Percentiles rank a stretch among this genome's conserved stretches.
Evolutionary conservation across 2,329 filamentous ascomycete species (phyloP).

Genomic region (Claviceps purpurea): DNA sequence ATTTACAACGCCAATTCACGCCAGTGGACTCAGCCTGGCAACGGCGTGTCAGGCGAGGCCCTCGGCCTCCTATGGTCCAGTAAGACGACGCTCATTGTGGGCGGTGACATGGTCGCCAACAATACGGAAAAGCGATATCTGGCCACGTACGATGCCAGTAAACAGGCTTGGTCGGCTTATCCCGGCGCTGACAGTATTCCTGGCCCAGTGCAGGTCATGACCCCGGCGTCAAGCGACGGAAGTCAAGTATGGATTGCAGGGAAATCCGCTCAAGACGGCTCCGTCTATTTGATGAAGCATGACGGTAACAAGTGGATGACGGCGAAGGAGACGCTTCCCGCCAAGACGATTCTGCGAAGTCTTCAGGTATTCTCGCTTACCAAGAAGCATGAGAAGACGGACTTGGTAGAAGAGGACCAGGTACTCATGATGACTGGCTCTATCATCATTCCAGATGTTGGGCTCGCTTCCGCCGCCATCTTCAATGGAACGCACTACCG

Average conservation of each 20-base stretch:
- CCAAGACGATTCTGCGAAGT: conserved; percentile 57
- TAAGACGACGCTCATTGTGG: conserved; percentile 57
- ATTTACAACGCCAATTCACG: conserved; percentile 55
- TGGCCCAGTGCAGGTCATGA: conserved; percentile 66
- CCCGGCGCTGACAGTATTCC: conserved; percentile 53
- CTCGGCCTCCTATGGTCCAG: conserved; percentile 64
- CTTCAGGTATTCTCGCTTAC: conserved; percentile 70
- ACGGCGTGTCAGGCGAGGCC: conserved; percentile 56
- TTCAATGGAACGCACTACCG: conserved; percentile 71
- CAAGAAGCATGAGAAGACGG: conserved; percentile 48
- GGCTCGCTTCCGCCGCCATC: conserved; percentile 70
- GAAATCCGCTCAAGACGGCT: conserved; percentile 45
- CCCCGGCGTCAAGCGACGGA: conserved; percentile 57
- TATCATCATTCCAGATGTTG: conserved; percentile 61
- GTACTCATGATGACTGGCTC: conserved; percentile 75
- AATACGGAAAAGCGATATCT: conserved; percentile 50
- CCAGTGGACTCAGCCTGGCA: conserved; percentile 72
- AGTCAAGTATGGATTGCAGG: conserved; percentile 76
- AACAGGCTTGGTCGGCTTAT: conserved; percentile 52
- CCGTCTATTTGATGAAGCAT: conserved; percentile 70
- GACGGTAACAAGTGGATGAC: conserved; percentile 59
- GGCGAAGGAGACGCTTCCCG: conserved; percentile 48
- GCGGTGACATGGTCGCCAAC: conserved; percentile 60
- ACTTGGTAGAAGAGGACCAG: conserved; percentile 53
- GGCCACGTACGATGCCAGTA: conserved; percentile 57